Evolutionary conservation across 768 basidiomycete species (phyloP).

Genomic region (Trametes cubensis): DNA sequence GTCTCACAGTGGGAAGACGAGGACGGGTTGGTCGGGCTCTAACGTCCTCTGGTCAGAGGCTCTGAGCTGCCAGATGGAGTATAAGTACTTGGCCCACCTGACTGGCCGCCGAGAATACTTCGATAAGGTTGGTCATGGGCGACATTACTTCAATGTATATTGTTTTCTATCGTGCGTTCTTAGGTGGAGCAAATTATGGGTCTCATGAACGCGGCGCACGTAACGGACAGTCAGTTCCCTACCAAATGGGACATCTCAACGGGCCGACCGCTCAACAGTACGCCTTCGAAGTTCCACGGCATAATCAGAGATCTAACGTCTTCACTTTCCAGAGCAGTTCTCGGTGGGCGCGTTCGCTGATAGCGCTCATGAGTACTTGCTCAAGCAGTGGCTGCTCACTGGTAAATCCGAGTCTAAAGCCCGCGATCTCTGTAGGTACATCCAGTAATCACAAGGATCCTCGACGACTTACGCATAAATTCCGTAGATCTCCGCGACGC

Average conservation of each 20-base stretch:
- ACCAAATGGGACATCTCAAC: conserved; percentile 26
- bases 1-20: conserved; percentile 43
- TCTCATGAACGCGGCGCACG: conserved; percentile 38
- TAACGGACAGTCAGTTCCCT: conserved; percentile 27
- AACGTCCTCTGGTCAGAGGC: conserved; percentile 66
- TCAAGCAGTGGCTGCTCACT: conserved; percentile 75
- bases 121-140: conserved; percentile 46
- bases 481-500: conserved; percentile 60
- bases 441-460: not conserved
- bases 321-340: conserved; percentile 32
- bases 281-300: not conserved
- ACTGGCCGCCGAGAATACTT: conserved; percentile 71
- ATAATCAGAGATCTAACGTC: not conserved
- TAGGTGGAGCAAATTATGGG: conserved; percentile 57
- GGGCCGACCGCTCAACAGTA: conserved; percentile 25
- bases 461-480: not conserved
- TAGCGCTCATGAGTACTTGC: conserved; percentile 77
- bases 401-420: conserved; percentile 62
- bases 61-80: conserved; percentile 82
- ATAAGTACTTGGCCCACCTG: conserved; percentile 80
- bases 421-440: conserved; percentile 64
- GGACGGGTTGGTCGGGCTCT: conserved; percentile 40
- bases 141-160: too few relatives aligned
- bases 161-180: not conserved
- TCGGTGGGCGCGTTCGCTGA: conserved; percentile 72